Conservation (phyloP, 306 rosid species). For the Luffa acutangula region DNA sequence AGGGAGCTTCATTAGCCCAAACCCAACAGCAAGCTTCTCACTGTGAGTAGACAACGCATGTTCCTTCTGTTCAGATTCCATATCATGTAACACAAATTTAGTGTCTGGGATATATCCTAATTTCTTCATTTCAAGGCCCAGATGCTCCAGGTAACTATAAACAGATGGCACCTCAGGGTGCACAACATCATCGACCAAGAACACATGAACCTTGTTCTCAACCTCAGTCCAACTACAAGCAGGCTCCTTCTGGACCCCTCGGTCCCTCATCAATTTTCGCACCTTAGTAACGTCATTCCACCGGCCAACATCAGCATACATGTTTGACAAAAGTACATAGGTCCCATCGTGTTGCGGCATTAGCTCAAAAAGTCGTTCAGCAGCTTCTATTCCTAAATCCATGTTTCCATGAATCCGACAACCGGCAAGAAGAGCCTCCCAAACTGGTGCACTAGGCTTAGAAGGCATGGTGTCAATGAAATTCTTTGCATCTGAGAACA, state of each 20-base stretch:
- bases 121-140: conserved; percentile 8
- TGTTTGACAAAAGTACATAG: conserved; percentile 4
- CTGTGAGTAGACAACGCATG: conserved; percentile 10
- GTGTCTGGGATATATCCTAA: conserved; percentile 17
- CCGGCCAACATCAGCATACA: not conserved
- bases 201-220: conserved; percentile 3
- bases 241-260: conserved; percentile 15
- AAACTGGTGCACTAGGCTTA: conserved; percentile 4
- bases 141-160: not conserved
- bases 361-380: conserved; percentile 12
- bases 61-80: conserved; percentile 18
- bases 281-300: conserved; percentile 14
- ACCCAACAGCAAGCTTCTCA: not conserved
- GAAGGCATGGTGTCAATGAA: conserved; percentile 11
- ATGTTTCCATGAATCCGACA: conserved; percentile 14
- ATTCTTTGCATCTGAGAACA: conserved; percentile 10
- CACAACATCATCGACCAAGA: conserved; percentile 13
- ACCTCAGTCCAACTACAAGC: conserved; percentile 4
- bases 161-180: conserved; percentile 3
- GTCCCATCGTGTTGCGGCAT: conserved; percentile 12
- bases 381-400: conserved; percentile 15
- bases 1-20: conserved; percentile 1
- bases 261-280: conserved; percentile 19
- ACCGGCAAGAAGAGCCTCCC: conserved; percentile 2
- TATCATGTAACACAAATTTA: conserved; percentile 14